phyloP scores from a whole-genome alignment of 148 eudicot genomes.

The Fagopyrum homotropicum region DNA sequence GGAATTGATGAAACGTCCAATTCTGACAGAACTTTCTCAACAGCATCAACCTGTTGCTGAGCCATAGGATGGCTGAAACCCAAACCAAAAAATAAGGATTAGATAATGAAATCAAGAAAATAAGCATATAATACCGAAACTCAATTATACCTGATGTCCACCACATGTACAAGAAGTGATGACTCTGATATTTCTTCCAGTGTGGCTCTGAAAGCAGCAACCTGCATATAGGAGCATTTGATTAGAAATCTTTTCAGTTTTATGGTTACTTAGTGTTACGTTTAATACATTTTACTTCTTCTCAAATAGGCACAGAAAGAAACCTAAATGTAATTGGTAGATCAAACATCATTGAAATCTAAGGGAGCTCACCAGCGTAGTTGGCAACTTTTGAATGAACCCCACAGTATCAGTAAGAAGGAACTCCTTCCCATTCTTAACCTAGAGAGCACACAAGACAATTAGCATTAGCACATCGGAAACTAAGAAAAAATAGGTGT shows the following conservation, averaged over 20 bases:
- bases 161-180: conserved; percentile 87
- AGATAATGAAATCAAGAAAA: not conserved
- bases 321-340: not conserved
- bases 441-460: not conserved
- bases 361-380: conserved; percentile 53
- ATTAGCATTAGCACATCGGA: not conserved
- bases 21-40: conserved; percentile 74
- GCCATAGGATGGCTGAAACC: conserved; percentile 82
- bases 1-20: conserved; percentile 76
- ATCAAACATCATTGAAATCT: not conserved
- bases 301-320: not conserved
- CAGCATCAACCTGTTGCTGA: conserved; percentile 79
- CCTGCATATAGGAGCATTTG: conserved; percentile 37
- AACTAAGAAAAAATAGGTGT: not conserved
- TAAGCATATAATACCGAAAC: not conserved
- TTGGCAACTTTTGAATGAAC: conserved; percentile 91
- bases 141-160: conserved; percentile 67
- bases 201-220: conserved; percentile 99
- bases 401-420: conserved; percentile 95
- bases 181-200: conserved; percentile 94
- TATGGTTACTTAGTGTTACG: not conserved
- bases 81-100: conserved; percentile 12
- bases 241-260: not conserved
- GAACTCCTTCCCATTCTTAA: conserved; percentile 44
- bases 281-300: not conserved